A percentile compares a stretch with the other conserved stretches of the same genome.
Conservation (phyloP, 768 basidiomycete species). For the Pleurotus citrinopileatus region DNA sequence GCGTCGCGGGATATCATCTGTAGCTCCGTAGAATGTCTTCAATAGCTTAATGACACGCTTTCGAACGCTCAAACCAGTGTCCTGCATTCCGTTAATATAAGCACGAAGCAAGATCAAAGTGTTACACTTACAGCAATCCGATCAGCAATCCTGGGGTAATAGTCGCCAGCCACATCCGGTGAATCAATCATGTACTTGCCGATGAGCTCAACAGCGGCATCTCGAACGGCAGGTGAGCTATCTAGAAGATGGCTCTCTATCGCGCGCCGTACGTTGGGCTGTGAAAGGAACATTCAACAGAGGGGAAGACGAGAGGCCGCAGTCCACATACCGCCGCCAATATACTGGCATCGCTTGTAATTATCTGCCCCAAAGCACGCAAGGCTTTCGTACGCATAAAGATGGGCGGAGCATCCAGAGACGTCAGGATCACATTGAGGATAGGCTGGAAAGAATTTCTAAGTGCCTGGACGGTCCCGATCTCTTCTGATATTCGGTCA, state of each 20-base stretch:
- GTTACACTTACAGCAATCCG: slow-evolving; percentile 74
- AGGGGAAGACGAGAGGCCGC: not conserved
- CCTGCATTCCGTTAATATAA: slow-evolving; percentile 43
- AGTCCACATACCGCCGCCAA: slow-evolving; percentile 72
- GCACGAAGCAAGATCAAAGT: not conserved
- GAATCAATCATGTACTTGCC: slow-evolving; percentile 96
- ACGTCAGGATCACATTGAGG: slow-evolving; percentile 70
- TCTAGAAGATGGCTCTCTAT: slow-evolving; percentile 92
- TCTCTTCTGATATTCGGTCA: slow-evolving; percentile 69
- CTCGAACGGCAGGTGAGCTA: slow-evolving; percentile 90
- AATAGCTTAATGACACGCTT: slow-evolving; percentile 96
- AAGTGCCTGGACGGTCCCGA: slow-evolving; percentile 74
- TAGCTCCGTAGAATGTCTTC: slow-evolving; percentile 72
- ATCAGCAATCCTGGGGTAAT: slow-evolving; percentile 85
- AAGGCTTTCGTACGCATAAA: slow-evolving; percentile 95
- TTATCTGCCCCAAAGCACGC: slow-evolving; percentile 83
- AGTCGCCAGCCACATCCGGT: slow-evolving; percentile 84
- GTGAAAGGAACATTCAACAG: slow-evolving; percentile 5
- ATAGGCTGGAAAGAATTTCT: slow-evolving; percentile 83
- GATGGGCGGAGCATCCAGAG: slow-evolving; percentile 83
- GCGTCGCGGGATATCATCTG: slow-evolving; percentile 54
- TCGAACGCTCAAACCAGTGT: slow-evolving; percentile 89
- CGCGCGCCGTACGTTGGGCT: slow-evolving; percentile 78
- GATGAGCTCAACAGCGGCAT: slow-evolving; percentile 94
- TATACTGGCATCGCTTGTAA: slow-evolving; percentile 85